Base-by-base conservation (phyloP, 208 protist genomes). In the Leishmania guyanensis region DNA sequence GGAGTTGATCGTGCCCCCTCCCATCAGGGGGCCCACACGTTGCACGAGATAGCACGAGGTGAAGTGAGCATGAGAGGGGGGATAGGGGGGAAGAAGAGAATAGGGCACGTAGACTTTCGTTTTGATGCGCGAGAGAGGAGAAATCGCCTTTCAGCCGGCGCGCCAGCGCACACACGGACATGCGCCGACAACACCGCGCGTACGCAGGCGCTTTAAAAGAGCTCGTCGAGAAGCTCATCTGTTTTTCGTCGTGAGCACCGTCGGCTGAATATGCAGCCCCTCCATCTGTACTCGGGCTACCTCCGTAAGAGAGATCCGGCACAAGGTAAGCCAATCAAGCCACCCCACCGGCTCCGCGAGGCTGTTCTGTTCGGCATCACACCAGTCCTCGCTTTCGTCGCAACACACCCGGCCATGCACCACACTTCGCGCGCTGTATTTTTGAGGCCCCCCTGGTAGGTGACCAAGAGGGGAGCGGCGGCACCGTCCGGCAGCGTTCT, bases 211-310 rank as follows among this genome's bases (percentile, higher is more conserved):
- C 69, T 73, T 84, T 85, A 93, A 66, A 91, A 93, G 6, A 91
- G 84, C 64, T 91, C 88, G 56, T 91, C 86, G n/a, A 93, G 69
- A 46, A 91, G 75, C 39, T 82, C 86, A 69, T 93, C 88, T 54
- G 43, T 77, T 81, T 66, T 85, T 65, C 39, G 65, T 68, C 9
- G 60, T 66, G 26, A 84, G 62, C 17, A 83, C 46, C n/a, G 74
- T 84, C 70, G 75, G 80, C 0, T 84, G 78, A 22, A 90, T 81
- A 33, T 75, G 73, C 43, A 81, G 78, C 39, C 83, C 80, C 50
- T 87, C 75, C 69, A 91, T 86, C 43, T 73, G 81, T 71, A 89
- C 80, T 39, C 82, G 64, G 33, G 81, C 69, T 65, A 48, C 78
- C 79, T 93, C 90, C 0, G 74, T 69, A 36, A 93, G 72, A 29